Evolutionary conservation across 2,329 filamentous ascomycete genomes (phyloP), one percentile per base, ranked within the genome.

Genomic region (Xylariales sp.): DNA sequence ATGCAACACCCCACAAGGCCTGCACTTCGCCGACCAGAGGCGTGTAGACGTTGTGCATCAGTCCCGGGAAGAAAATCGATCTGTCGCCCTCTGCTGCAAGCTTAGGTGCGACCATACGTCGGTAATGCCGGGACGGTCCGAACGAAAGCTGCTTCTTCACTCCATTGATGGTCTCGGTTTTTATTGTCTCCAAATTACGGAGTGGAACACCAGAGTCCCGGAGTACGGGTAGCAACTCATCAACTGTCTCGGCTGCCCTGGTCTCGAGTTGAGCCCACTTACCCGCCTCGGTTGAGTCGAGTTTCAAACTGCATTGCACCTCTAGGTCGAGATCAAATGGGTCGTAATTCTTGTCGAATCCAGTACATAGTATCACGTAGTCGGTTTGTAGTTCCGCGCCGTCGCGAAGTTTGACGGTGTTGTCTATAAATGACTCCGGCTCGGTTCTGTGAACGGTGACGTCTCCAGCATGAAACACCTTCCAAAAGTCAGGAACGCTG

Each of bases 51-150:
- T 53, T 44, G 44, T 61, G 56, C 12, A 61, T 56, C 25, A 54
- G 45, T 4, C 61, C 62, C 2, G 54, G 56, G 40, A 64, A 56
- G 31, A 52, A 35, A 12, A 66, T 50, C 0, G 55, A 58, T 3
- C 60, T 52, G 40, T 65, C 59, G 5, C 54, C 55, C 21, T 49
- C 31, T 1, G 52, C 52, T 57, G 57, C 56, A 1, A 60, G 43
- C 40, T 52, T 46, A 38, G 46, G 34, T 32, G 52, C 48, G 22
- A 60, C 50, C 2, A 42, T 19, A 12, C 29, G 28, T 20, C 42
- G 20, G 25, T 44, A 44, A 24, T 44, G 42, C 14, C 42, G 42
- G 15, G 11, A 20, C 16, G 35, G 31, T 4, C 35, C 35, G 14
- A 28, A 19, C 14, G 36, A 15, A 11, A 31, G 18, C 10, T 21